These are phyloP conservation scores for Aspergillus saccharolyticus DNA, from an alignment of 495 filamentous ascomycete species.

Conservation along the genomic window DNA sequence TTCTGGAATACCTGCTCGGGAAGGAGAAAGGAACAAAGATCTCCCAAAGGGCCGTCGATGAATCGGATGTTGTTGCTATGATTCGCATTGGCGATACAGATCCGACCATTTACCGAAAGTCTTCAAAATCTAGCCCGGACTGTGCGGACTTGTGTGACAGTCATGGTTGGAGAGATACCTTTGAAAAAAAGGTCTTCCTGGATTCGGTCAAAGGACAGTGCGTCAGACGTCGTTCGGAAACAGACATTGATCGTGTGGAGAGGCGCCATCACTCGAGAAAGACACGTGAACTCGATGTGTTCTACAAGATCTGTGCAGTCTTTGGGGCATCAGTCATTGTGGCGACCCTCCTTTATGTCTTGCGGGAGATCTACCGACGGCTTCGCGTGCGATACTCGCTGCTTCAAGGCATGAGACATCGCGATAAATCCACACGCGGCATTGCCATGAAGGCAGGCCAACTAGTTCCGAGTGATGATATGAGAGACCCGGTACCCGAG, in stretches of 20 bases:
- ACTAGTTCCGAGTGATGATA: not conserved
- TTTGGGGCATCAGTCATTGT: not conserved
- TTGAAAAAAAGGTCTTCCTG: not conserved
- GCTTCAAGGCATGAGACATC: not conserved
- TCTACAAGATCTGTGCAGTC: constrained; percentile 4
- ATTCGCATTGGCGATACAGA: not conserved
- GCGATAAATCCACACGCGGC: not conserved
- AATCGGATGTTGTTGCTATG: too few relatives aligned
- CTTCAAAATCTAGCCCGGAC: not conserved
- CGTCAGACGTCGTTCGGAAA: not conserved
- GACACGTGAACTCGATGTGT: not conserved
- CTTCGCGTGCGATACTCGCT: not conserved
- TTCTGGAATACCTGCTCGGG: constrained; percentile 1
- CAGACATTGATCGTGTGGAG: not conserved
- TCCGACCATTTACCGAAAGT: not conserved
- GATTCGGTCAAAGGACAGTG: not conserved
- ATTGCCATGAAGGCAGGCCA: not conserved
- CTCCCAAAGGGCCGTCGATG: not conserved
- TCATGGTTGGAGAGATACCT: not conserved
- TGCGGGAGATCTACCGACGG: not conserved
- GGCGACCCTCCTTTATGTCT: constrained; percentile 2
- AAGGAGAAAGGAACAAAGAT: not conserved
- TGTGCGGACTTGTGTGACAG: constrained; percentile 3
- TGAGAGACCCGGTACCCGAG: not conserved
- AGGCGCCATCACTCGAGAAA: not conserved